Percentiles rank a stretch among this genome's conserved stretches.
Conservation (phyloP, 2,329 filamentous ascomycete species). For the Diaporthe amygdali region DNA sequence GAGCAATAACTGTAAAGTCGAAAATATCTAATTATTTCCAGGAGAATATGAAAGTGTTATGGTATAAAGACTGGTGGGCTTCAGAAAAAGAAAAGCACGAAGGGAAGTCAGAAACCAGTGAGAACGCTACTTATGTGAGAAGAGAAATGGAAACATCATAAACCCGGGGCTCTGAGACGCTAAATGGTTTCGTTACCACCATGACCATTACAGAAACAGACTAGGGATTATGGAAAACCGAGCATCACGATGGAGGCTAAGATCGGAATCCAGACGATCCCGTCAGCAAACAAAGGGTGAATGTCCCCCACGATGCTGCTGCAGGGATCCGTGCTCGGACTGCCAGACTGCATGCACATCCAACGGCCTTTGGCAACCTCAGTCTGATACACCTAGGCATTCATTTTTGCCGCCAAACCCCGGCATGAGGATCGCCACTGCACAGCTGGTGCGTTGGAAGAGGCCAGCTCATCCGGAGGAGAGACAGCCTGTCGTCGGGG, state of each 20-base stretch:
- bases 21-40: too few relatives aligned
- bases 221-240: constrained; percentile 8
- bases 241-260: constrained; percentile 12
- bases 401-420: background rate
- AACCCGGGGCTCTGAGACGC: background rate
- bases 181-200: background rate
- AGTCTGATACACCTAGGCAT: background rate
- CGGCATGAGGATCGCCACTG: constrained; percentile 12
- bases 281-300: background rate
- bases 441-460: background rate
- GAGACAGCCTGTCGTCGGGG: background rate
- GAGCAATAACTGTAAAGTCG: background rate
- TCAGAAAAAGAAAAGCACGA: background rate
- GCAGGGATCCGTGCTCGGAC: background rate
- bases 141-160: background rate
- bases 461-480: background rate
- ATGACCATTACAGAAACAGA: constrained; percentile 17
- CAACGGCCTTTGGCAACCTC: constrained; percentile 1
- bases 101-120: background rate
- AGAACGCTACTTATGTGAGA: constrained; percentile 4
- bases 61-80: background rate
- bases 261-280: background rate
- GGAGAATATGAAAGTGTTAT: background rate
- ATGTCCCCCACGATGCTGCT: background rate
- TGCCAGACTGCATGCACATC: background rate